Base-by-base conservation (phyloP, 1,139 yeast species). In the Candida neerlandica region DNA sequence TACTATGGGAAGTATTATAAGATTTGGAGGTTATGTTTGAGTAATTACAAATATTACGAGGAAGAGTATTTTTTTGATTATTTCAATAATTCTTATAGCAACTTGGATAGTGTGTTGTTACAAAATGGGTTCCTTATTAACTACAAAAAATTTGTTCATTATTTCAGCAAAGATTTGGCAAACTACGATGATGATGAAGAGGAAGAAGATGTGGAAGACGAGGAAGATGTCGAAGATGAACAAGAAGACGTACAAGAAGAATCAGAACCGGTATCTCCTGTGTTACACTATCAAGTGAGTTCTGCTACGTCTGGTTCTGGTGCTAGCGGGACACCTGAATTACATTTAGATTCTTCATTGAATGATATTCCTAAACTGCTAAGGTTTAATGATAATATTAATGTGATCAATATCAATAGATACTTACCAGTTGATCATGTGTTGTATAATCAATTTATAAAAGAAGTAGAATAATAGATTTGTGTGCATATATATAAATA, bases 51-150 rank as follows among this genome's bases (percentile, higher is more conserved):
- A 43, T 51, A 41, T 44, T 57, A 55, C 41, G 55, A 55, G n/a
- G 53, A 57, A 43, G 53, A 48, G n/a, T 54, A 55, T 32, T 57
- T 54, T 33, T 51, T 54, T 45, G 54, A 52, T 27, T 55, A 50
- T 45, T 52, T 57, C 30, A 48, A 50, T 35, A 47, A 44, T 35
- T 44, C 48, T 12, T 23, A 44, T 11, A 39, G 37, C 4, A 35
- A 48, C 10, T 16, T 37, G 4, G 48, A 48, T 11, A 44, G 44
- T 29, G 27, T 47, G 12, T 40, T 52, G 14, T 40, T 49, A 14
- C 54, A 50, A 40, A 54, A 54, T 45, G 50, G 49, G 19, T 55
- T 55, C 40, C 42, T 55, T 14, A 43, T 51, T 16, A 55, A 55
- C 39, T 55, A 48, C 29, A 44, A 39, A 23, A 33, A 51, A 39